Base-by-base conservation (phyloP, 805 yeast genomes). In the Ogataea methanolica region DNA sequence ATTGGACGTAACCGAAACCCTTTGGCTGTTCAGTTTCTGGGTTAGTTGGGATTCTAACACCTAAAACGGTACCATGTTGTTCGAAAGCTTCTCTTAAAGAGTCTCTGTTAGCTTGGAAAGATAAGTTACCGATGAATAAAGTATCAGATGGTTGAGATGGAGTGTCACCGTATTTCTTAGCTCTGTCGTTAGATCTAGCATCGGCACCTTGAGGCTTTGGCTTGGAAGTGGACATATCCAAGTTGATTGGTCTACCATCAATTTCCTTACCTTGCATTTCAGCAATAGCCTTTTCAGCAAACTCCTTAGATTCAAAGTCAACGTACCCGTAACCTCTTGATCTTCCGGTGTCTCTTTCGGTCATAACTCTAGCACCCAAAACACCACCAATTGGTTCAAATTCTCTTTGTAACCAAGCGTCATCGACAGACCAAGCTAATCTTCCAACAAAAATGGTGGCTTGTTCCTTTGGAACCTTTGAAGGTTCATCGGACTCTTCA, bases 21-120 rank as follows among this genome's bases (percentile, higher is more conserved):
- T 94, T 94, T 71, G 96, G 96, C 75, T 92, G 97, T 70, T 90
- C 96, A 56, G 98, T 91, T 71, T 92, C 98, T 65, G 97, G 97
- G 75, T 94, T 95, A 39, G 98, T 92, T 70, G 99, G 99, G 58
- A 94, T 76, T 77, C 99, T 85, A 60, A 90, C 91, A 53, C 96
- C 88, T 47, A 89, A 72, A 52, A 94, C 88, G 53, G 79, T 77
- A 67, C 97, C 98, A 69, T 79, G 78, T 64, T 79, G 80, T 58
- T 85, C 81, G 64, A 94, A 94, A 38, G 81, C 68, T 59, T 79
- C 82, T 69, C 76, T 84, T 58, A 94, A 75, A 52, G 72, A 72
- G 68, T 91, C 96, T 73, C 89, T 85, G 71, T 83, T 80, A 58
- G 88, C 88, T 61, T 85, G 79, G 83, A 94, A 94, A 22, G 97